Percentiles rank a stretch among this genome's conserved stretches.
These are phyloP conservation scores for Dipsacomyces acuminosporus DNA, from an alignment of 371 early-diverging fungal species.

Conservation along the genomic window DNA sequence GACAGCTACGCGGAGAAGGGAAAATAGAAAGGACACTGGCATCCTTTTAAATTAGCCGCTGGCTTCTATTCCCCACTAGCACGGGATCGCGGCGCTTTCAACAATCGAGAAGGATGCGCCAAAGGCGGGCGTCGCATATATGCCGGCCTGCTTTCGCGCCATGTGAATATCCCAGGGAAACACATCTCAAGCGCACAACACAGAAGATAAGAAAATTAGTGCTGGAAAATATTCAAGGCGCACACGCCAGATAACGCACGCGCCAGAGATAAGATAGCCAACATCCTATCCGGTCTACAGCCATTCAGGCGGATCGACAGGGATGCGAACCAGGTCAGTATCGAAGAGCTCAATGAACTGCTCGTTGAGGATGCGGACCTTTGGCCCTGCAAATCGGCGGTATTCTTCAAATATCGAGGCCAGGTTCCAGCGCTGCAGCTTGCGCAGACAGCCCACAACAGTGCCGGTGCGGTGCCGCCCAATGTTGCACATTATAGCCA, in stretches of 20 bases:
- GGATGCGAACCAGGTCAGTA: conserved; percentile 85
- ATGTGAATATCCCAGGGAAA: no score
- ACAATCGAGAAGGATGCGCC: no score
- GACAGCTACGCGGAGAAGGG: no score
- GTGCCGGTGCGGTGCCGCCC: conserved; percentile 97
- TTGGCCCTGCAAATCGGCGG: conserved; percentile 92
- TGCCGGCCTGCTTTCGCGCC: no score
- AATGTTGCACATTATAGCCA: conserved; percentile 96
- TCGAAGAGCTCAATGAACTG: conserved; percentile 95
- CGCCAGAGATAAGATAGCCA: no score
- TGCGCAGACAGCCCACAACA: conserved; percentile 93
- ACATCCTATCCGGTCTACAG: conserved; percentile 34
- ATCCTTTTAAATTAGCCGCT: no score
- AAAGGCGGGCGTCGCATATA: no score
- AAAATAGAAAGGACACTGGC: no score
- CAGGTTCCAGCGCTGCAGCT: conserved; percentile 94
- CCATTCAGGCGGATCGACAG: conserved; percentile 77
- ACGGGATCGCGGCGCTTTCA: no score
- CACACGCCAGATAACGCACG: no score
- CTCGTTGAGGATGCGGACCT: conserved; percentile 88
- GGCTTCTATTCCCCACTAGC: no score
- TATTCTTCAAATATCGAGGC: conserved; percentile 98
- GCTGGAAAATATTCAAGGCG: background rate
- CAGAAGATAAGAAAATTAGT: background rate
- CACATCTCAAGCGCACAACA: no score